These are phyloP conservation scores for Phanerochaete sordida DNA, from an alignment of 768 basidiomycete species.

Conservation along the genomic window DNA sequence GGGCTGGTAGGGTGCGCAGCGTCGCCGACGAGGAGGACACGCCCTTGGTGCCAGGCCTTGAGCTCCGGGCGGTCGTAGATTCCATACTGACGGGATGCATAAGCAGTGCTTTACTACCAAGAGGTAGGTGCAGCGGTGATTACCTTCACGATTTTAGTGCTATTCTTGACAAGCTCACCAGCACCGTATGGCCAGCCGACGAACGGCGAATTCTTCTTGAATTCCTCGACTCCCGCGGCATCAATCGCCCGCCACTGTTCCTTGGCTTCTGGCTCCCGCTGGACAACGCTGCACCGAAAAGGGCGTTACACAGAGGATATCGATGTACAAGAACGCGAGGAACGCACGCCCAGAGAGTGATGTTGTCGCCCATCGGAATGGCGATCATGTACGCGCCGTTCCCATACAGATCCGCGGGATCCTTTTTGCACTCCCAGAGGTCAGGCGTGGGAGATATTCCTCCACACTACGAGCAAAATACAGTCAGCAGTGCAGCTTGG, in stretches of 20 bases:
- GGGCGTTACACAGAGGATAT: too few relatives aligned
- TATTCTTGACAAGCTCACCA: slow-evolving; percentile 22
- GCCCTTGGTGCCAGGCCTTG: slow-evolving; percentile 36
- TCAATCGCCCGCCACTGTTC: slow-evolving; percentile 41
- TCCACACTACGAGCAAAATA: not conserved
- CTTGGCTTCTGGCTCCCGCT: slow-evolving; percentile 32
- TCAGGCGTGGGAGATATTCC: not conserved
- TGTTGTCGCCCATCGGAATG: slow-evolving; percentile 29
- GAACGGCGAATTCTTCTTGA: slow-evolving; percentile 21
- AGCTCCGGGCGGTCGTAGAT: slow-evolving; percentile 42
- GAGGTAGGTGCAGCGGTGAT: too few relatives aligned
- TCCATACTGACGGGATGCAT: slow-evolving; percentile 32
- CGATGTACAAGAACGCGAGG: too few relatives aligned
- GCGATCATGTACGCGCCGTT: slow-evolving; percentile 34
- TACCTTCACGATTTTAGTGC: slow-evolving; percentile 28
- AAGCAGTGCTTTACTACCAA: too few relatives aligned
- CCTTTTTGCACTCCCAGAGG: not conserved
- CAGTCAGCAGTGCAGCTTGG: not conserved
- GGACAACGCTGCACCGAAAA: slow-evolving; percentile 32
- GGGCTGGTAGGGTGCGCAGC: slow-evolving; percentile 46
- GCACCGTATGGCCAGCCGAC: slow-evolving; percentile 23
- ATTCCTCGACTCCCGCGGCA: slow-evolving; percentile 1
- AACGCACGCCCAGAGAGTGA: slow-evolving; percentile 7
- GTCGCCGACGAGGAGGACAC: slow-evolving; percentile 41
- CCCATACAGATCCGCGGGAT: slow-evolving; percentile 28